Evolutionary conservation across 2,329 filamentous ascomycete genomes (phyloP).

Genomic region (Calonectria pauciramosa): DNA sequence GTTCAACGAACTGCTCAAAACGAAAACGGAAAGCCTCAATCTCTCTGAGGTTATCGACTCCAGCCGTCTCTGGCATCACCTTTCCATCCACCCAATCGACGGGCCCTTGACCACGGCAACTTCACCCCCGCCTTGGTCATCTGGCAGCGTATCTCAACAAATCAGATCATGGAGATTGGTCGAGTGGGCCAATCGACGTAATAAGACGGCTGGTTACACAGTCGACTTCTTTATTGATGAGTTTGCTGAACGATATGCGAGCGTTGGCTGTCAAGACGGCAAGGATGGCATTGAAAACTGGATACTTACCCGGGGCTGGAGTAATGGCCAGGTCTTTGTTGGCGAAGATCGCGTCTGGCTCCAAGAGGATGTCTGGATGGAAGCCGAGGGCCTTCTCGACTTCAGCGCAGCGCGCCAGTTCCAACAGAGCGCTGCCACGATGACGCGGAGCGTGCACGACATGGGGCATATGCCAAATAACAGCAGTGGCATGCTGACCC

Average conservation of each 20-base stretch:
- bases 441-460: conserved; percentile 54
- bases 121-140: conserved; percentile 88
- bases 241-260: conserved; percentile 85
- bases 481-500: not conserved
- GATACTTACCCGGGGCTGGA: conserved; percentile 96
- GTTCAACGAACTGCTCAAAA: conserved; percentile 82
- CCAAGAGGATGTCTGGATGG: conserved; percentile 95
- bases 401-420: not conserved
- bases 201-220: conserved; percentile 92
- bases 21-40: conserved; percentile 83
- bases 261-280: conserved; percentile 89
- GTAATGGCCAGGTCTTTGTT: conserved; percentile 93
- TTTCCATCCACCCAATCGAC: conserved; percentile 91
- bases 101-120: conserved; percentile 81
- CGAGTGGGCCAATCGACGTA: conserved; percentile 96
- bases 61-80: conserved; percentile 95
- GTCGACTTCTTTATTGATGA: conserved; percentile 96
- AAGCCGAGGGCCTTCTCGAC: conserved; percentile 96
- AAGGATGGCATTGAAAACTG: conserved; percentile 94
- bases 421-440: conserved; percentile 72
- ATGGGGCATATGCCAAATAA: not conserved
- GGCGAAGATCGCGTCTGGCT: conserved; percentile 96
- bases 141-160: conserved; percentile 90
- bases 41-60: conserved; percentile 80
- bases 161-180: conserved; percentile 92